phyloP scores from a whole-genome alignment of 73 alveolate species.

The Tetrahymena elliotti region DNA sequence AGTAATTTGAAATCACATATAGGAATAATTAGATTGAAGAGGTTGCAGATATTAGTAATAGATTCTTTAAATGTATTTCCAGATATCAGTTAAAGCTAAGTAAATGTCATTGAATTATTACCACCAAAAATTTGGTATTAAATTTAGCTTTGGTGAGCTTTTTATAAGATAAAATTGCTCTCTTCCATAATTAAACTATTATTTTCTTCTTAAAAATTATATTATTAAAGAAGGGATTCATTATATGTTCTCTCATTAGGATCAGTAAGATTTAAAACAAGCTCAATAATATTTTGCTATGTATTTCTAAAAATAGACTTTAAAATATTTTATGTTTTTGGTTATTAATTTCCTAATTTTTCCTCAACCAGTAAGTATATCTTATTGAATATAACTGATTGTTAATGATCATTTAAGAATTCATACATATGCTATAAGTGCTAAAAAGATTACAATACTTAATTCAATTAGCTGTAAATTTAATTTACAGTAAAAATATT shows the following conservation, averaged over 20 bases:
- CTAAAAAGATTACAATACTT: not conserved
- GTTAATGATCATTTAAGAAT: not conserved
- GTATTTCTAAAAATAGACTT: not conserved
- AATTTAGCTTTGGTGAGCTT: not conserved
- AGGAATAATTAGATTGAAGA: not conserved
- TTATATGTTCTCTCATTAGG: not conserved
- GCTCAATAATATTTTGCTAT: too few relatives aligned
- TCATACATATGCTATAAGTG: not conserved
- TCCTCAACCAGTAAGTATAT: not conserved
- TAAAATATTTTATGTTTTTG: not conserved
- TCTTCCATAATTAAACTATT: not conserved
- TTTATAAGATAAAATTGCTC: too few relatives aligned
- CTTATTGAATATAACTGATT: not conserved
- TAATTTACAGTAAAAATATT: not conserved
- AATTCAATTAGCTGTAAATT: not conserved
- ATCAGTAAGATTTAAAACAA: too few relatives aligned
- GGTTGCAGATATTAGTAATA: not conserved
- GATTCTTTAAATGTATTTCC: not conserved
- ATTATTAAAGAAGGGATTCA: not conserved
- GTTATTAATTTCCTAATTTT: not conserved
- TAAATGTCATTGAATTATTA: not conserved
- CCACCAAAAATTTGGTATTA: not conserved
- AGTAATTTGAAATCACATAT: not conserved
- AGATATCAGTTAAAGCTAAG: not conserved
- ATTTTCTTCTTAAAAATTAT: too few relatives aligned